These are phyloP conservation scores for Bertia moriformis DNA, from an alignment of 2,329 filamentous ascomycete genomes.

Conservation along the genomic window DNA sequence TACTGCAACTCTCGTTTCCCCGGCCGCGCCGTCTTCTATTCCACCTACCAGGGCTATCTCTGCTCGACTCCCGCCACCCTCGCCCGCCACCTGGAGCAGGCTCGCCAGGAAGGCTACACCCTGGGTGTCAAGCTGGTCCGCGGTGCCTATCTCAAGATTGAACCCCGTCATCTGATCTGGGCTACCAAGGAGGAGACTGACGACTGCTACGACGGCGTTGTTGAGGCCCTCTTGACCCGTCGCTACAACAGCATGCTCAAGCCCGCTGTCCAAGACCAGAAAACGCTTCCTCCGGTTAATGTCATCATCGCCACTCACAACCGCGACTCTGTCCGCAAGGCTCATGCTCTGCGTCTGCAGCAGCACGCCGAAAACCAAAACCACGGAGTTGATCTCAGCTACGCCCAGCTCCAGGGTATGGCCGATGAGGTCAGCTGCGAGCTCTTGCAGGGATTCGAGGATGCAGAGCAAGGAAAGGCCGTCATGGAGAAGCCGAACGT, in stretches of 20 bases:
- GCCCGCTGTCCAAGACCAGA: constrained; percentile 19
- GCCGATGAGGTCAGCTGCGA: constrained; percentile 77
- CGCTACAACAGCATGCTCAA: constrained; percentile 41
- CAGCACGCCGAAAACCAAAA: constrained; percentile 23
- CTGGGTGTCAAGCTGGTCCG: constrained; percentile 64
- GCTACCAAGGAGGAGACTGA: constrained; percentile 62
- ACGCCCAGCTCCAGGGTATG: constrained; percentile 86
- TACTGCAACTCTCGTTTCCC: constrained; percentile 51
- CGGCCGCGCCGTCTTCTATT: constrained; percentile 59
- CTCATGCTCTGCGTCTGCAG: constrained; percentile 29
- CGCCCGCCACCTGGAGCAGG: constrained; percentile 40
- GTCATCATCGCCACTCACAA: constrained; percentile 78
- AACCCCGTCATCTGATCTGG: constrained; percentile 57
- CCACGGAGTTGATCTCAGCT: constrained; percentile 30
- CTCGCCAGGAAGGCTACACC: constrained; percentile 43
- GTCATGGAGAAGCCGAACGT: constrained; percentile 16
- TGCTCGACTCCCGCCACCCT: constrained; percentile 45
- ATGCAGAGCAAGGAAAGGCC: constrained; percentile 2
- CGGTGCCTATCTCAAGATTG: constrained; percentile 58
- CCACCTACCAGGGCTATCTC: constrained; percentile 67
- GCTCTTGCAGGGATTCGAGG: constrained; percentile 16
- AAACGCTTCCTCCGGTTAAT: constrained; percentile 38
- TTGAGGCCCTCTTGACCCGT: constrained; percentile 50
- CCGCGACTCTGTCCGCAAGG: constrained; percentile 48
- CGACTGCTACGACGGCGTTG: constrained; percentile 56